Base-by-base conservation (phyloP, 208 protist species). In the Tritrichomonas musculus region DNA sequence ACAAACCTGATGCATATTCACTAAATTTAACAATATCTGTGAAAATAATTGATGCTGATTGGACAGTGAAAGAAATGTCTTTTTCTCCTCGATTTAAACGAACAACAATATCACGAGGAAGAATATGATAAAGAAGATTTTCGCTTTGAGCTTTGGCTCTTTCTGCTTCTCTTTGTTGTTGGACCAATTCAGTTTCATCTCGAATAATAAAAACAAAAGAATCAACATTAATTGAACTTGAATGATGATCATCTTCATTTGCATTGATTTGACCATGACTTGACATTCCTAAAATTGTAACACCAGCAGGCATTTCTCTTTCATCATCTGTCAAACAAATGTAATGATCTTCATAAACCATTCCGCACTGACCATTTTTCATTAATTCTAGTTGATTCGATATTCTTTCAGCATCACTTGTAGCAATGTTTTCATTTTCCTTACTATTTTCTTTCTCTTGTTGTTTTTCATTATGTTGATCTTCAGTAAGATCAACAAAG, bases 21-120 rank as follows among this genome's bases (percentile, higher is more conserved):
- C 17, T 33, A 13, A 49, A 84, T 44, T 53, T 84, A 13, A 47
- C 39, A n/a, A 84, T 53, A 84, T 84, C 73, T 2, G n/a, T n/a
- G 25, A 84, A 84, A 30, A 84, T 84, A 53, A 84, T 53, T 53
- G 73, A 47, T 53, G 73, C 73, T 39, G 77, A 88, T 57, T 41
- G 77, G 57, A 88, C 77, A 9, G n/a, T 20, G n/a, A 88, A 88
- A 14, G 44, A 53, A 39, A 88, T 88, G 39, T 88, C 77, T 57
- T 13, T 88, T 88, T 88, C 77, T 41, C 77, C 77, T 57, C 47
- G 25, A 50, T 88, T 57, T 47, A 88, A 50, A 57, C 77, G 33
- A 27, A 30, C 27, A 39, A 88, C 77, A 39, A 88, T 88, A 50
- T 88, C 41, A 39, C 77, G 25, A 39, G 77, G 77, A 13, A 88